Evolutionary conservation across 2,329 filamentous ascomycete species (phyloP), one percentile per base, ranked within the genome.

Genomic region (Diplodia seriata): DNA sequence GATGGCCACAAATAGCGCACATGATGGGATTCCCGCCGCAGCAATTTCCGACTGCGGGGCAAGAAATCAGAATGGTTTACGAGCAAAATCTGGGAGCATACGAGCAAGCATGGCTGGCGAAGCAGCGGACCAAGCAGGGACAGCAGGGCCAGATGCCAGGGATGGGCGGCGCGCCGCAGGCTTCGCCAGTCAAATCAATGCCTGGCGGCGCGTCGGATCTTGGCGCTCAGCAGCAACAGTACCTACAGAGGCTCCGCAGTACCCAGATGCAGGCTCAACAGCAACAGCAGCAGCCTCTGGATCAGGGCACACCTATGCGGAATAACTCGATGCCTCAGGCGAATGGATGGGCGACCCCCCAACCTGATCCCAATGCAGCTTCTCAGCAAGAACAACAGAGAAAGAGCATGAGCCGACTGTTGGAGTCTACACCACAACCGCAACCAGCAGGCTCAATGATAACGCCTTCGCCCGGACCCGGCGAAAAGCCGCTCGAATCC

Each of bases 71-170:
- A 72, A 84, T 85, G 33, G 85, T 92, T 7, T 97, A 95, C 77
- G 90, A 93, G 73, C 85, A 87, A 43, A 93, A 94, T 71, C 81
- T 97, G 6, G 81, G 86, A 31, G 86, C 89, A 38, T 97, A 97
- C 71, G 94, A 97, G 76, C 87, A 89, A 69, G 86, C 85, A 1
- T 91, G 86, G 82, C 75, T 85, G 43, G 81, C 84, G 40, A 85
- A 86, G 72, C 87, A 87, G 70, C 76, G 79, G 61, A 73, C 78
- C 65, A 78, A 78, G 72, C 72, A 76, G 50, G 72, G 75, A 56
- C 76, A 79, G 49, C 63, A 69, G 57, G 64, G 50, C n/a, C 77
- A 79, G 66, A 79, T 83, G 77, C 79, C 81, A 51, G 78, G 76
- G 5, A 68, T 71, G 68, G 64, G 36, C 2, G 71, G 70, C 47